phyloP scores from a whole-genome alignment of 495 filamentous ascomycete species.

The Penicillium pulvis region DNA sequence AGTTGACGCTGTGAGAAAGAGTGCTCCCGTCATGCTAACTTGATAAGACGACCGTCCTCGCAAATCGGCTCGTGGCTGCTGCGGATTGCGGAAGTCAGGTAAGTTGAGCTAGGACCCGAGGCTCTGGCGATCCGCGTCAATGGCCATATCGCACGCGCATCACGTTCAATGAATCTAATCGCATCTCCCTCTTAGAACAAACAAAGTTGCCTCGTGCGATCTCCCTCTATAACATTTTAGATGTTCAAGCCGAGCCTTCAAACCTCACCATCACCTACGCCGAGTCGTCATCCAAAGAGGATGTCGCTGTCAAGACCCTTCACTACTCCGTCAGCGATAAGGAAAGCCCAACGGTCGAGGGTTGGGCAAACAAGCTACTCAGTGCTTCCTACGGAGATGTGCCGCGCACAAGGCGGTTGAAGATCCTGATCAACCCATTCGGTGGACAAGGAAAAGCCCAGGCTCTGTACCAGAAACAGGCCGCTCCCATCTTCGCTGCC shows the following conservation, averaged over 20 bases:
- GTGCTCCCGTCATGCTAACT: neutral
- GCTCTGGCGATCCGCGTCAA: constrained; percentile 17
- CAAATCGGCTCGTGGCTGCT: constrained; percentile 40
- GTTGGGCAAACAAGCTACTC: constrained; percentile 66
- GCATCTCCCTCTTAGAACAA: constrained; percentile 15
- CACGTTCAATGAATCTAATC: constrained; percentile 18
- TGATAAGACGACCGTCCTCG: constrained; percentile 37
- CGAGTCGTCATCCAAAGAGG: constrained; percentile 52
- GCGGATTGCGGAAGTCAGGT: constrained; percentile 40
- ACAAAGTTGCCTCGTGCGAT: constrained; percentile 55
- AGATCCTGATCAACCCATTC: constrained; percentile 88
- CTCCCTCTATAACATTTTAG: constrained; percentile 82
- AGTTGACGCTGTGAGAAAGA: neutral
- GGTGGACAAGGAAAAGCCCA: constrained; percentile 80
- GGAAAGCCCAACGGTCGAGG: constrained; percentile 49
- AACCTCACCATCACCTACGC: constrained; percentile 80
- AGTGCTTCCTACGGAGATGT: constrained; percentile 72
- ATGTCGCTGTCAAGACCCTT: constrained; percentile 58
- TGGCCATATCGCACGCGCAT: neutral
- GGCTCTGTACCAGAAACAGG: constrained; percentile 71
- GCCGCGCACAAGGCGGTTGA: constrained; percentile 71
- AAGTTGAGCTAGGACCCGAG: constrained; percentile 24
- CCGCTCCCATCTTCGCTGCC: constrained; percentile 81
- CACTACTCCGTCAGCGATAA: constrained; percentile 61
- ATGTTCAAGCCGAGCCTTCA: constrained; percentile 64